Base-by-base conservation (phyloP, 2,329 filamentous ascomycete genomes). In the Colletotrichum cereale region DNA sequence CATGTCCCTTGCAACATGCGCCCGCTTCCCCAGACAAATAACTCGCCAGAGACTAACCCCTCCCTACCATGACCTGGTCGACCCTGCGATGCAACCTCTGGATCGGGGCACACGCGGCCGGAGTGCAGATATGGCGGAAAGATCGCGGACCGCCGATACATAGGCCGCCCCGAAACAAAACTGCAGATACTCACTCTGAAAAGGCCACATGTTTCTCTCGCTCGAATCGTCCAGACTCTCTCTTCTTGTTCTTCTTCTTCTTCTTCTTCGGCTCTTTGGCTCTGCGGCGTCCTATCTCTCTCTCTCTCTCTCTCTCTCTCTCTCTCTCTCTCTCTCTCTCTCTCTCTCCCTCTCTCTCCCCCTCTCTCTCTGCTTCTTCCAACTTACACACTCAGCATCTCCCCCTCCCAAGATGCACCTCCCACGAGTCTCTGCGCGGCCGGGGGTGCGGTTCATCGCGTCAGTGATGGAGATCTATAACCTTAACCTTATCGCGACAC, bases 401-500 rank as follows among this genome's bases (percentile, higher is more conserved):
- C 29, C 8, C 29, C n/a, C n/a, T n/a, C n/a, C n/a, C n/a, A n/a
- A n/a, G 18, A 11, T n/a, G n/a, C 29, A 3, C 29, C 6, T 34
- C 31, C 18, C 52, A n/a, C 8, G 26, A 26, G 29, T n/a, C 31
- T 21, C 24, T 55, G 36, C 61, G 40, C 36, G 36, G 62, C 48
- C n/a, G n/a, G n/a, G 36, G 29, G 11, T 29, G 38, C 26, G 14
- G 48, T 64, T 64, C 50, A 31, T 64, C 62, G 47, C 47, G 50
- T 64, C 62, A 55, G 18, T 29, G n/a, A n/a, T n/a, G n/a, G n/a
- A n/a, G n/a, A n/a, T n/a, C n/a, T 24, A 24, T 50, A 64, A 44
- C 50, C 62, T 64, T 55, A 55, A 64, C 62, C 48, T 64, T 44
- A 55, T 38, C n/a, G 26, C 34, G 12, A 38, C n/a, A n/a, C n/a